These are phyloP conservation scores for Tricholoma bakamatsutake DNA, from an alignment of 768 basidiomycete species.

Conservation along the genomic window DNA sequence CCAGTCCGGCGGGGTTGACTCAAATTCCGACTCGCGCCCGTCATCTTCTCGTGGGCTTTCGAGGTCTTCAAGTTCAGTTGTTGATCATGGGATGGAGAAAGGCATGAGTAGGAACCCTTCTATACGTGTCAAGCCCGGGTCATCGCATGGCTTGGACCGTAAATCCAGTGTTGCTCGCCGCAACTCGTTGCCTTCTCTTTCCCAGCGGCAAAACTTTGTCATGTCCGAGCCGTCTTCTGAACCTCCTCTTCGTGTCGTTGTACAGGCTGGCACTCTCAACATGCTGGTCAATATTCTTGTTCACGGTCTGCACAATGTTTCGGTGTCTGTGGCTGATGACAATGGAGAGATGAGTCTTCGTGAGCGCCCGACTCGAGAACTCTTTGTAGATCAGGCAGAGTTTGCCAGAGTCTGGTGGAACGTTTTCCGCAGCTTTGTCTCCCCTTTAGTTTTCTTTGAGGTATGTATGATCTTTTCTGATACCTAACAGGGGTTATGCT, in stretches of 20 bases:
- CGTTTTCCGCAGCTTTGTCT: slow-evolving; percentile 75
- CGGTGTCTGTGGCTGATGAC: slow-evolving; percentile 79
- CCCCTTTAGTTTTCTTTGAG: slow-evolving; percentile 81
- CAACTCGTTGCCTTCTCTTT: slow-evolving; percentile 75
- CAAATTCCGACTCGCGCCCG: slow-evolving; percentile 43
- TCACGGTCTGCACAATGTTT: slow-evolving; percentile 70
- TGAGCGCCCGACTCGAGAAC: slow-evolving; percentile 66
- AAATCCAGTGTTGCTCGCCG: slow-evolving; percentile 70
- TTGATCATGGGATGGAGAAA: slow-evolving; percentile 39
- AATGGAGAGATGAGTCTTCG: slow-evolving; percentile 79
- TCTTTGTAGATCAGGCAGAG: slow-evolving; percentile 67
- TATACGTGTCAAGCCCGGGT: slow-evolving; percentile 70
- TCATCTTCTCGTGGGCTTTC: slow-evolving; percentile 60
- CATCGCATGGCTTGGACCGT: slow-evolving; percentile 65
- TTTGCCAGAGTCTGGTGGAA: slow-evolving; percentile 81
- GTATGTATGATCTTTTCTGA: slow-evolving; percentile 43
- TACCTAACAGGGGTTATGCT: background rate
- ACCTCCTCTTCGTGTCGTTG: slow-evolving; percentile 66
- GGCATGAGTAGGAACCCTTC: slow-evolving; percentile 57
- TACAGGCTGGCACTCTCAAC: slow-evolving; percentile 75
- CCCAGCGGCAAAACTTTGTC: slow-evolving; percentile 52
- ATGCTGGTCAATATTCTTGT: slow-evolving; percentile 70
- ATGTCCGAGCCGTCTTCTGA: slow-evolving; percentile 62
- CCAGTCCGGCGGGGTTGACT: slow-evolving; percentile 45
- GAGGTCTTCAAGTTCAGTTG: slow-evolving; percentile 61